Base-by-base conservation (phyloP, 169 alveolate species). In the Plasmodium ovale region DNA sequence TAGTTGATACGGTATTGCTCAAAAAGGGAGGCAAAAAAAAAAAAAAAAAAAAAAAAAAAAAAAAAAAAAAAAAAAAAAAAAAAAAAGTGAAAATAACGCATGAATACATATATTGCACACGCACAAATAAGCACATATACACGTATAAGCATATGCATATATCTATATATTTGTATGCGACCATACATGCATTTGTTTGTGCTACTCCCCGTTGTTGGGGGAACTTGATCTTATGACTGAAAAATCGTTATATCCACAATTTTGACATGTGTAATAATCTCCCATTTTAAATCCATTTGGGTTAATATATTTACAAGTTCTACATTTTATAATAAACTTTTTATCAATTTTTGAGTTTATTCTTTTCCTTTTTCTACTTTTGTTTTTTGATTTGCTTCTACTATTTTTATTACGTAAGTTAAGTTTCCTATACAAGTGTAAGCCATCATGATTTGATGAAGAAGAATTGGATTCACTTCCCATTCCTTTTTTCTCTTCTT, bases 181-280 rank as follows among this genome's bases (percentile, higher is more conserved):
- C 19, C 12, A 58, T 16, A 27, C 16, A n/a, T 31, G 19, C 14
- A 9, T 31, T 62, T 59, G 14, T 10, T 10, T 25, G 39, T 49
- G n/a, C 72, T 59, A 56, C 60, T 73, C 87, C 37, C 59, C 72
- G 25, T 56, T 73, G 49, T 73, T 73, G 23, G 87, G 87, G 14
- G 87, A 73, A 33, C 58, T 73, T 12, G 87, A 73, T 33, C 87
- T 59, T 5, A 73, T 58, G 6, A 73, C 72, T 9, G 87, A 73
- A 59, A 73, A 73, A 64, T 73, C 87, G 56, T 73, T 73, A 64
- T 73, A 56, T 44, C 87, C 87, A 73, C 87, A 73, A 73, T 73
- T 73, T 64, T 73, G 87, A 49, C 87, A 73, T 7, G 72, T 39
- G 42, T 73, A 73, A 64, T 73, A 73, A 47, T 73, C 87, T 31